Base-by-base conservation (phyloP, 805 yeast genomes). In the Kazachstania bromeliacearum region DNA sequence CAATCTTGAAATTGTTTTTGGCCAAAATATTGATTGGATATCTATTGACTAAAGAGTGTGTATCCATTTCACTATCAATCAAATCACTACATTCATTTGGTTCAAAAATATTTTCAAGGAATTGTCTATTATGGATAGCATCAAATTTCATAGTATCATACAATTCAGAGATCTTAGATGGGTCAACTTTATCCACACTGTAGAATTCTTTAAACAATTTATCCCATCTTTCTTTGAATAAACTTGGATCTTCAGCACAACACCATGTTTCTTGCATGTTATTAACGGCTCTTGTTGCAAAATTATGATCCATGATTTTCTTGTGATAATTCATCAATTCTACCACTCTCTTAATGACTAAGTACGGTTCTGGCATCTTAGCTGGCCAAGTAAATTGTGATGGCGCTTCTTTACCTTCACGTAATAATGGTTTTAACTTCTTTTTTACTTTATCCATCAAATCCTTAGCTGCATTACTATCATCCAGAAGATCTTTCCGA, bases 301-400 rank as follows among this genome's bases (percentile, higher is more conserved):
- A 85, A 53, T 88, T 88, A 59, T 79, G 73, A 37, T 77, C 79
- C 94, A 92, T 77, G 35, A 92, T 75, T 47, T 70, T 73, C 27
- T 77, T 77, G 57, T 92, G 96, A 60, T 81, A 87, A 58, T 79
- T 85, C 97, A 92, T 89, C 51, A 92, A 68, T 51, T 87, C 96
- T 28, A 92, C 95, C 19, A 92, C 98, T 44, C 96, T 69, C 53
- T 85, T 84, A 49, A 94, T 84, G 12, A 92, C 98, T 33, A 79
- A 75, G 53, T 85, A 89, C 2, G 99, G 99, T 55, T 92, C 94
- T 0, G 98, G 97, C 84, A 92, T 87, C 55, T 85, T 85, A 14
- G 92, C 84, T 1, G 99, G 98, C 99, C 99, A 92, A 0, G 98
- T 84, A 60, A 92, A 92, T 54, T 92, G 96, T 0, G 94, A 83